Conservation (phyloP, 495 filamentous ascomycete species). For the Penicillium roqueforti region DNA sequence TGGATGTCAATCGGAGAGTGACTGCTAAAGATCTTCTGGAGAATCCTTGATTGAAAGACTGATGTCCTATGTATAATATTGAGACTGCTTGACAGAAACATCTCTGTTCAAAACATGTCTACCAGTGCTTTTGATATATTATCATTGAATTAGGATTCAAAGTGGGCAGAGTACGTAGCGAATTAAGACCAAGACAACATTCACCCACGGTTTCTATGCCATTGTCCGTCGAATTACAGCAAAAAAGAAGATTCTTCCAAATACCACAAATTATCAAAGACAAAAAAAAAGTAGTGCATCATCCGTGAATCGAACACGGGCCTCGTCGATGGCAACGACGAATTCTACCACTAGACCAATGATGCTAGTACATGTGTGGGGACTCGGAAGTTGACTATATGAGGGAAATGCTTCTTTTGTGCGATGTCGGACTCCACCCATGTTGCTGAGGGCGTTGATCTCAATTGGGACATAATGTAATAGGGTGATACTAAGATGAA, state of each 20-base stretch:
- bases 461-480: not conserved
- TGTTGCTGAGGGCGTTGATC: not conserved
- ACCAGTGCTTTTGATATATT: no score
- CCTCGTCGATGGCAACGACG: slow-evolving; percentile 58
- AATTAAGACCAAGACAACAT: no score
- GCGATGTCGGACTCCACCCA: not conserved
- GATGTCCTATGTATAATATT: not conserved
- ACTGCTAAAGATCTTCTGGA: slow-evolving; percentile 37
- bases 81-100: not conserved
- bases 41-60: slow-evolving; percentile 28
- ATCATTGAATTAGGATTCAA: not conserved
- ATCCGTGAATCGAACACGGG: slow-evolving; percentile 57
- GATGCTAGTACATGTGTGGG: slow-evolving; percentile 33
- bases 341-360: slow-evolving; percentile 60
- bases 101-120: not conserved
- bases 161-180: no score
- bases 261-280: not conserved
- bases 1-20: slow-evolving; percentile 37
- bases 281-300: slow-evolving; percentile 33
- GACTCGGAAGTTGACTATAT: not conserved
- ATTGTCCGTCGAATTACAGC: not conserved
- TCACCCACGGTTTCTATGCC: not conserved
- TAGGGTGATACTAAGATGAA: not conserved
- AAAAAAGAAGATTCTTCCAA: not conserved
- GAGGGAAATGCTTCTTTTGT: no score